Percentiles rank a stretch among this genome's conserved stretches.
These are phyloP conservation scores for Aspergillus sp. DNA, from an alignment of 2,329 filamentous ascomycete genomes.

Conservation along the genomic window DNA sequence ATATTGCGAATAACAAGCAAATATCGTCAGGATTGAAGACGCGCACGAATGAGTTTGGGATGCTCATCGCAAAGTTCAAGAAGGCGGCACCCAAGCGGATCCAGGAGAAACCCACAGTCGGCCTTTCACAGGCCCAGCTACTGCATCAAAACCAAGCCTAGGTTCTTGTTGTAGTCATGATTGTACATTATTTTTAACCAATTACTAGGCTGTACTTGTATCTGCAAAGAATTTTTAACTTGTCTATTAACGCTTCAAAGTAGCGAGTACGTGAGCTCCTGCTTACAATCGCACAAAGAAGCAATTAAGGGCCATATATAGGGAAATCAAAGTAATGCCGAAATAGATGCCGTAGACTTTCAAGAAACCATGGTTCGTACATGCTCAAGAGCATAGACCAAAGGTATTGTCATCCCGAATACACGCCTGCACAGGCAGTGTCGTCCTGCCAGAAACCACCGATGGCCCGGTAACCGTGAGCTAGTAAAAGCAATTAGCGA, in stretches of 20 bases:
- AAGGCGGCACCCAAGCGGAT: conserved; percentile 20
- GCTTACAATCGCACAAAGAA: background rate
- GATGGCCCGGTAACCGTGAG: conserved; percentile 71
- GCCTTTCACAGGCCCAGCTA: conserved; percentile 19
- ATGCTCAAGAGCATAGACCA: conserved; percentile 43
- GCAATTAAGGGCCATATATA: background rate
- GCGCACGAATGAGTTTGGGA: conserved; percentile 48
- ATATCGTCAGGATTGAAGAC: conserved; percentile 26
- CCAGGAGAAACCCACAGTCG: conserved; percentile 20
- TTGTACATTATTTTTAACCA: conserved; percentile 26
- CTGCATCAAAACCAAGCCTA: conserved; percentile 14
- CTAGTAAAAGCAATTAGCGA: conserved; percentile 40
- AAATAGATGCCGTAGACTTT: conserved; percentile 1
- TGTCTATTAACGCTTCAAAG: background rate
- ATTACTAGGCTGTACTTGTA: conserved; percentile 21
- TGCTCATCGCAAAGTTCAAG: conserved; percentile 45
- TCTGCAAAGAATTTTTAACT: conserved; percentile 18
- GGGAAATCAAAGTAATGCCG: background rate
- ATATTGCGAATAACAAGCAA: conserved; percentile 25
- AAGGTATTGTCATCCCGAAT: conserved; percentile 74
- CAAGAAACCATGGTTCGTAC: background rate
- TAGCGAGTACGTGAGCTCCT: conserved; percentile 4
- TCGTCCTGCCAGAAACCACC: conserved; percentile 67
- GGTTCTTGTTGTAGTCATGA: background rate
- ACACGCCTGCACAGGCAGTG: conserved; percentile 62